Evolutionary conservation across 129 eudicot genomes (phyloP), one percentile per base, ranked within the genome.

Genomic region (Logfia minima): DNA sequence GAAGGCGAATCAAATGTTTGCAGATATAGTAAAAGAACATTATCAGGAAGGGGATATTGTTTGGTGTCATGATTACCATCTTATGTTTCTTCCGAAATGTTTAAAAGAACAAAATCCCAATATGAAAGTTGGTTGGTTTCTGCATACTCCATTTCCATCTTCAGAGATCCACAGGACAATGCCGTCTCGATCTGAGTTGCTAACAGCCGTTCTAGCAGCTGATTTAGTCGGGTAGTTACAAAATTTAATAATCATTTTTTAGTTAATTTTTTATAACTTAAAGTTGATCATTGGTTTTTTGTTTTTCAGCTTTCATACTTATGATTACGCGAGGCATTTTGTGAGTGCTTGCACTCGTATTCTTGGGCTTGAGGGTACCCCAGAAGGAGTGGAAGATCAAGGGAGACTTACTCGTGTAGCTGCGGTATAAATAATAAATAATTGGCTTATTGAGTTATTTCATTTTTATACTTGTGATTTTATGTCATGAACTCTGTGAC

Each of bases 91-190:
- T 24, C 98, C 96, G 11, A 81, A 88, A 71, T 92, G 89, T 81
- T 84, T 92, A 22, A 92, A 90, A 79, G 90, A 85, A 9, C 71
- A 85, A 37, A 88, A 90, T 63, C 74, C 55, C 6, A 82, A 80
- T 28, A 92, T 90, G 88, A 92, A 92, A 86, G 93, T 92, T 32
- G 93, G 96, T 14, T 92, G 96, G 98, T 90, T 92, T 88, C 86
- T 92, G 66, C 98, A 92, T 82, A 92, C 98, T 48, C 98, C 93
- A 18, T 92, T 92, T 69, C 98, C 96, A 41, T 92, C 96, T 56
- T 92, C 97, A 32, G 97, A 89, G 78, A 87, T 92, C 58, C 91
- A 87, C 75, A 66, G 92, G 80, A 87, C 88, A 55, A 73, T 88
- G 79, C 92, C 98, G 10, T 90, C 96, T n/a, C 72, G 98, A 52